Evolutionary conservation across 2,329 filamentous ascomycete genomes (phyloP).

Genomic region (Sporothrix mexicana): DNA sequence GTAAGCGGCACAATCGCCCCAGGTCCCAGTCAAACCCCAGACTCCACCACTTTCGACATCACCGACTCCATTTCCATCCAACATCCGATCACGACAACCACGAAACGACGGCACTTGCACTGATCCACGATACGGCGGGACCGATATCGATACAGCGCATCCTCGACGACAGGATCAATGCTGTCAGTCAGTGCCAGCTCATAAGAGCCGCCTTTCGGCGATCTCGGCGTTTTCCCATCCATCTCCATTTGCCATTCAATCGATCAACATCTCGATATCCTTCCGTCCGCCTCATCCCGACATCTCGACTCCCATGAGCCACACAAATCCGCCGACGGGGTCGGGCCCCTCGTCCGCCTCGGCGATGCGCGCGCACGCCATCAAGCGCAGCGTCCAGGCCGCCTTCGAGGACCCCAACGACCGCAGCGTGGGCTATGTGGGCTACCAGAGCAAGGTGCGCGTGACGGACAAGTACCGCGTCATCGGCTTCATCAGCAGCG

Average conservation of each 20-base stretch:
- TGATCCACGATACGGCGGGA: background rate
- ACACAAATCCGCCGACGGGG: conserved; percentile 60
- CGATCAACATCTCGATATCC: too few species aligned
- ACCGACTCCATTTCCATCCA: background rate
- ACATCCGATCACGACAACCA: background rate
- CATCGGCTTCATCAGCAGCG: conserved; percentile 96
- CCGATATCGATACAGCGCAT: background rate
- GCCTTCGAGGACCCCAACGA: conserved; percentile 66
- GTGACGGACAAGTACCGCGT: conserved; percentile 95
- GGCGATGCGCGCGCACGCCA: conserved; percentile 51
- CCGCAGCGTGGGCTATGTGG: conserved; percentile 53
- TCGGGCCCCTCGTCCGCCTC: conserved; percentile 57
- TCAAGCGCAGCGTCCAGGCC: conserved; percentile 66
- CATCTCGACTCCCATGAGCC: conserved; percentile 50
- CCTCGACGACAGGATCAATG: background rate
- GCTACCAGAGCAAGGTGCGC: conserved; percentile 78
- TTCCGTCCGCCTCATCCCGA: background rate
- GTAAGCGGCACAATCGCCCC: background rate
- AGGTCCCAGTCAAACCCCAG: background rate
- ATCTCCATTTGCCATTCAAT: background rate
- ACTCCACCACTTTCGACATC: conserved; percentile 13
- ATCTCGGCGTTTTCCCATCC: background rate
- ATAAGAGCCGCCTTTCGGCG: conserved; percentile 18
- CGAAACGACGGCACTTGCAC: background rate
- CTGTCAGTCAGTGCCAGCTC: background rate